A percentile compares a stretch with the other conserved stretches of the same genome.
Conservation (phyloP, 2,329 filamentous ascomycete species). For the Epichloe uncinata region DNA sequence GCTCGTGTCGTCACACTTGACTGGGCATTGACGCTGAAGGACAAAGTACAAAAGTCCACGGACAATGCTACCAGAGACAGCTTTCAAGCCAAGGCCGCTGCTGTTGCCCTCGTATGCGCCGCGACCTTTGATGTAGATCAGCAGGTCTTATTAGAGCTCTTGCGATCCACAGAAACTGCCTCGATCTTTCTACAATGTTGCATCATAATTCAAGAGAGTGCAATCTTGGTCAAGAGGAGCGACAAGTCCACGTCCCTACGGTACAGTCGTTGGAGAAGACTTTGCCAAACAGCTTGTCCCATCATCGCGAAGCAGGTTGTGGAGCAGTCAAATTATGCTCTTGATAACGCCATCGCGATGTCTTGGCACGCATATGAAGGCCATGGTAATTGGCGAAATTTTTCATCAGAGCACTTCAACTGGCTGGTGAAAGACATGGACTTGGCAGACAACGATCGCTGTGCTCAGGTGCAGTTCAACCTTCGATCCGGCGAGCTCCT, state of each 20-base stretch:
- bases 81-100: neutral
- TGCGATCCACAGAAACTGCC: neutral
- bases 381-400: neutral
- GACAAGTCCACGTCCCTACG: neutral
- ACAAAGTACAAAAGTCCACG: neutral
- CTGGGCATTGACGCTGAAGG: neutral
- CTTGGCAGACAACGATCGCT: neutral
- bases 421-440: neutral
- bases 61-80: neutral
- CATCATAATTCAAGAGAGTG: neutral
- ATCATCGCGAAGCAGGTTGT: neutral
- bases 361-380: neutral
- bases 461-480: slow-evolving; percentile 29
- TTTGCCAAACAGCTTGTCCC: neutral
- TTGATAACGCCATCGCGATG: neutral
- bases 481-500: slow-evolving; percentile 36
- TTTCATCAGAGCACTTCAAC: neutral
- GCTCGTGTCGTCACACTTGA: neutral
- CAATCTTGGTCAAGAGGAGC: neutral
- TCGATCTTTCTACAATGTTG: neutral
- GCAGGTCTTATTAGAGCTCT: neutral
- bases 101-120: neutral
- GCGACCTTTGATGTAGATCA: neutral
- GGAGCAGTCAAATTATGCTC: neutral
- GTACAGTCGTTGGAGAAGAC: neutral